Evolutionary conservation across 768 basidiomycete genomes (phyloP).

Genomic region (Russula vinacea): DNA sequence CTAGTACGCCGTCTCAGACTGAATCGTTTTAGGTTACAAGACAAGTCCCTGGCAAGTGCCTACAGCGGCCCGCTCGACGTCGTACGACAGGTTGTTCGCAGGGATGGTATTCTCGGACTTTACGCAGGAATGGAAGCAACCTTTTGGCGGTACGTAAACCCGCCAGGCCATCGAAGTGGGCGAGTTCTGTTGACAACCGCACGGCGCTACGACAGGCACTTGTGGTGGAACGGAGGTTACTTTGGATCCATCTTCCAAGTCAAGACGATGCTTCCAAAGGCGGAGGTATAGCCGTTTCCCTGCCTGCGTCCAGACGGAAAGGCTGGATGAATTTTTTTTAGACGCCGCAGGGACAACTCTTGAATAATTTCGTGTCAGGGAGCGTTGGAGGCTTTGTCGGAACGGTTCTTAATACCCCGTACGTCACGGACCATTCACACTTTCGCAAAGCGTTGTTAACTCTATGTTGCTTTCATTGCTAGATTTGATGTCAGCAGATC

Average conservation of each 20-base stretch:
- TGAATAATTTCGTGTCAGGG: slow-evolving; percentile 94
- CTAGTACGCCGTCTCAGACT: neutral
- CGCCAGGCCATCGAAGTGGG: neutral
- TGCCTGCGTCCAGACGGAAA: neutral
- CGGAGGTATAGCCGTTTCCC: slow-evolving; percentile 55
- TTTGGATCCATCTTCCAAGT: slow-evolving; percentile 92
- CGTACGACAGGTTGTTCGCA: slow-evolving; percentile 69
- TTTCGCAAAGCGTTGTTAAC: neutral
- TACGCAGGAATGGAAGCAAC: slow-evolving; percentile 97
- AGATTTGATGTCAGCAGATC: slow-evolving; percentile 46
- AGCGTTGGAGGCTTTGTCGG: slow-evolving; percentile 86
- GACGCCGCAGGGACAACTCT: slow-evolving; percentile 39
- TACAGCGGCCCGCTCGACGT: slow-evolving; percentile 93
- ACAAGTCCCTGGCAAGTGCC: slow-evolving; percentile 68
- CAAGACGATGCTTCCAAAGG: slow-evolving; percentile 72
- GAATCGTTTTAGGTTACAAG: slow-evolving; percentile 62
- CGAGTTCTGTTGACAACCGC: neutral
- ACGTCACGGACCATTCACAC: slow-evolving; percentile 33
- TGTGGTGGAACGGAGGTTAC: slow-evolving; percentile 95
- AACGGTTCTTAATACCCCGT: slow-evolving; percentile 91
- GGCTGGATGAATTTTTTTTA: slow-evolving; percentile 2
- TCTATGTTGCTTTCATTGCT: neutral
- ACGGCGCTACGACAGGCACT: slow-evolving; percentile 48
- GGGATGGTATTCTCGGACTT: slow-evolving; percentile 78
- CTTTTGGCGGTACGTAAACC: slow-evolving; percentile 76